Percentiles rank a stretch among this genome's conserved stretches.
Conservation (phyloP, 2,329 filamentous ascomycete genomes). For the Penicillium sp. region DNA sequence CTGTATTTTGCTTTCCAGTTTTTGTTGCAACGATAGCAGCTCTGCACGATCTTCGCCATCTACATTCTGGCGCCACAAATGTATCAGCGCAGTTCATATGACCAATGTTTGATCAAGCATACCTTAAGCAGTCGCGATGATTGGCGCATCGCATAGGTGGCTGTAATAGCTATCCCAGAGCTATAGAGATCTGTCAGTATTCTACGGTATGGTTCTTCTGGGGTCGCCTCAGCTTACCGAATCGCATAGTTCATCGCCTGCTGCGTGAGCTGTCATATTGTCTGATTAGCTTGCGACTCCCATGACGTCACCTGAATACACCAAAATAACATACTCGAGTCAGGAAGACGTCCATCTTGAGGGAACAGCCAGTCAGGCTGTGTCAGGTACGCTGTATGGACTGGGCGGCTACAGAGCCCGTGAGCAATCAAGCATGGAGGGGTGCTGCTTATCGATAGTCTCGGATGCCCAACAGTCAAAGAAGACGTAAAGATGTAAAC, state of each 20-base stretch:
- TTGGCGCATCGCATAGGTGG: constrained; percentile 80
- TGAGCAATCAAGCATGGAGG: constrained; percentile 14
- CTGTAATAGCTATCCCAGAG: constrained; percentile 82
- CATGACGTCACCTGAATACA: not conserved
- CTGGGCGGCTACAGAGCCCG: constrained; percentile 2
- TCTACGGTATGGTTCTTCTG: not conserved
- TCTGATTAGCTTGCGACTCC: constrained; percentile 23
- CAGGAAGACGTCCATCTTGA: constrained; percentile 70
- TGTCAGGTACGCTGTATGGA: not conserved
- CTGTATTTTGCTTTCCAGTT: constrained; percentile 82
- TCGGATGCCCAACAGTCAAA: constrained; percentile 9
- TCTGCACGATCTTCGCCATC: constrained; percentile 72
- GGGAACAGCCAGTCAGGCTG: not conserved
- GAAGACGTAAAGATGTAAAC: not conserved
- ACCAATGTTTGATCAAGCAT: not conserved
- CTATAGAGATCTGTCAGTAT: constrained; percentile 31
- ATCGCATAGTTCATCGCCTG: constrained; percentile 94
- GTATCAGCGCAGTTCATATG: constrained; percentile 7
- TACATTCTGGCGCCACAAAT: constrained; percentile 54
- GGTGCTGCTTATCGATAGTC: constrained; percentile 21
- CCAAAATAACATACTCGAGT: constrained; percentile 51
- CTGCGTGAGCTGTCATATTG: constrained; percentile 57
- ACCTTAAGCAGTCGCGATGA: constrained; percentile 74
- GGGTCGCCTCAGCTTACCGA: constrained; percentile 44
- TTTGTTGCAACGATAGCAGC: constrained; percentile 68